phyloP scores from a whole-genome alignment of 2,329 filamentous ascomycete genomes.

The Cladosporium oxysporum region DNA sequence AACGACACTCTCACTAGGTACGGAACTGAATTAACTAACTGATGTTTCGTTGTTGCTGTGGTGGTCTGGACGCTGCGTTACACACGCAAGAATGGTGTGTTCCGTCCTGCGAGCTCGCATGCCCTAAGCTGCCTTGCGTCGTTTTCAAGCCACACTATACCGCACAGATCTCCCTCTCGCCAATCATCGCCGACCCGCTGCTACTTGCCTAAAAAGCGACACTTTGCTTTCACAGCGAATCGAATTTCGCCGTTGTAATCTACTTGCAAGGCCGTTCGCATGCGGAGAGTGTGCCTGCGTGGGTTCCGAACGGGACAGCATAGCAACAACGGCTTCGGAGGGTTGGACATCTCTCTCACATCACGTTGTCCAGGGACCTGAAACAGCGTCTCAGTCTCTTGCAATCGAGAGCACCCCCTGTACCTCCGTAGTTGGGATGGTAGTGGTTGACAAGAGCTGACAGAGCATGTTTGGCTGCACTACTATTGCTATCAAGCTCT shows the following conservation, averaged over 20 bases:
- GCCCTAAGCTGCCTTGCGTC: constrained; percentile 6
- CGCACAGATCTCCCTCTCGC: constrained; percentile 13
- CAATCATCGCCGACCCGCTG: constrained; percentile 10
- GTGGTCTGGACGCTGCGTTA: background rate
- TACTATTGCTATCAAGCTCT: background rate
- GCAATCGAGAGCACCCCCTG: background rate
- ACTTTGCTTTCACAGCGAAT: background rate
- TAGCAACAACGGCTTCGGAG: constrained; percentile 9
- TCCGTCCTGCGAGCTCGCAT: background rate
- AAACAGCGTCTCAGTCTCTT: constrained; percentile 12
- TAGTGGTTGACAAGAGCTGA: background rate
- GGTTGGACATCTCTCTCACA: background rate
- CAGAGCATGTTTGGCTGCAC: background rate
- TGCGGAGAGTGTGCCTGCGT: background rate
- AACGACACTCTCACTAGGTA: background rate
- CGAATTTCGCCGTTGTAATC: background rate
- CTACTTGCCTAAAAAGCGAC: background rate
- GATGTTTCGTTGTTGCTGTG: background rate
- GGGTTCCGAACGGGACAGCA: background rate
- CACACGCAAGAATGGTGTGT: background rate
- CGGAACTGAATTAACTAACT: background rate
- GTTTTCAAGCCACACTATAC: constrained; percentile 1
- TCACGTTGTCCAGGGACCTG: constrained; percentile 3
- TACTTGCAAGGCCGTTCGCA: background rate
- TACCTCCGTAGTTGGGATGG: background rate